Evolutionary conservation across 2,329 filamentous ascomycete species (phyloP).

Genomic region (Talaromyces sp.): DNA sequence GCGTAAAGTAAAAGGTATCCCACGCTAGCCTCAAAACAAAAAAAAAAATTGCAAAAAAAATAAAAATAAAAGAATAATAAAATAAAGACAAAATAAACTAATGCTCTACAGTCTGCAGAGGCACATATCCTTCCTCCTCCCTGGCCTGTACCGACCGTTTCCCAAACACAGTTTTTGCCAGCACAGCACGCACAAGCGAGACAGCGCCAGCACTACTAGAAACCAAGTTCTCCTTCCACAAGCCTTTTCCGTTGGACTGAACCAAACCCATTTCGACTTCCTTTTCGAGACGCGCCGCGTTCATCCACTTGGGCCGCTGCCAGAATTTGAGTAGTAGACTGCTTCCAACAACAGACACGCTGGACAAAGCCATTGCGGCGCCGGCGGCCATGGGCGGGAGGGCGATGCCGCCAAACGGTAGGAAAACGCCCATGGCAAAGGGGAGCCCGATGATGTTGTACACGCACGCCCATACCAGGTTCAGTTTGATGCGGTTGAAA

Average conservation of each 20-base stretch:
- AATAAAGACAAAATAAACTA: background rate
- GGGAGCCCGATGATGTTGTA: constrained; percentile 91
- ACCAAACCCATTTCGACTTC: constrained; percentile 39
- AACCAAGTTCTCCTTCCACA: constrained; percentile 24
- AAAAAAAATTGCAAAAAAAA: background rate
- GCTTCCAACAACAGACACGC: constrained; percentile 82
- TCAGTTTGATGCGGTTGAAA: constrained; percentile 89
- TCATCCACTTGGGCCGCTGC: constrained; percentile 82
- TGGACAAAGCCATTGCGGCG: constrained; percentile 87
- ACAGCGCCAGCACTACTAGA: constrained; percentile 14
- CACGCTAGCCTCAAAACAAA: background rate
- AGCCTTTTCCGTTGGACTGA: background rate
- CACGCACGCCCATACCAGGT: constrained; percentile 84
- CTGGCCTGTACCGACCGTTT: constrained; percentile 18
- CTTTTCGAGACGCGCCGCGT: constrained; percentile 60
- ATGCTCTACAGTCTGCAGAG: constrained; percentile 41
- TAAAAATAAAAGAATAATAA: background rate
- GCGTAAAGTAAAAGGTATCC: background rate
- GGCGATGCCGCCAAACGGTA: constrained; percentile 76
- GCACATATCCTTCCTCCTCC: constrained; percentile 41
- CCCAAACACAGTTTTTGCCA: constrained; percentile 27
- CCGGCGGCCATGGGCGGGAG: constrained; percentile 93
- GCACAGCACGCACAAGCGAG: constrained; percentile 13
- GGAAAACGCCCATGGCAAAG: constrained; percentile 93
- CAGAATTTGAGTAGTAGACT: constrained; percentile 82